Base-by-base conservation (phyloP, 345 rosid species). In the Ceriops decandra region DNA sequence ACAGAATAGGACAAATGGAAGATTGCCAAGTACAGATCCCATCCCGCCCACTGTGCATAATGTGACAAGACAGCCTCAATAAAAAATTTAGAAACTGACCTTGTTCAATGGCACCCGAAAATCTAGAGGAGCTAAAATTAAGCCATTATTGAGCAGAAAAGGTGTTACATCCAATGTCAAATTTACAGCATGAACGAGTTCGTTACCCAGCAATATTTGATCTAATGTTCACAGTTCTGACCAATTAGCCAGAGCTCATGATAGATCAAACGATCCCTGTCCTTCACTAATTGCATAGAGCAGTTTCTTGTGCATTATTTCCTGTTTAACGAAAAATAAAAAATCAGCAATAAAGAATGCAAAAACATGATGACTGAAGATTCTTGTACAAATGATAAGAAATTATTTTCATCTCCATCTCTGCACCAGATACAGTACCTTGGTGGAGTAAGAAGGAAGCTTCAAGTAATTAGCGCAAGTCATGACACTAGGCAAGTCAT, bases 391-490 rank as follows among this genome's bases (percentile, higher is more conserved):
- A 52, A 59, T 16, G 7, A 30, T 19, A 11, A 15, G 35, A 56
- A 47, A 28, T 26, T 9, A 30, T 20, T 49, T 15, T 9, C 27
- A 22, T 17, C 1, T 74, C 21, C 63, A 21, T 36, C 7, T 19
- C 57, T 52, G 7, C 27, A 60, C 49, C n/a, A 47, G 20, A 47
- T 42, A n/a, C 15, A 6, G 54, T 82, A 88, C 99, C 98, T 95
- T 95, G 56, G 96, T 86, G 10, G 99, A 92, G 79, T 92, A 95
- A 36, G 99, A 95, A 63, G 99, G 99, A 70, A 95, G 99, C 77
- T 95, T 95, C 60, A 95, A 87, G 87, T 95, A 95, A 84, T 95
- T 95, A 68, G 98, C 98, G 75, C 99, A 92, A 54, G 99, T 95
- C 99, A 95, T 95, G 60, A 95, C 99, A 64, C 99, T 95, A 2